Evolutionary conservation across 768 basidiomycete species (phyloP).

Genomic region (Terana coerulea): DNA sequence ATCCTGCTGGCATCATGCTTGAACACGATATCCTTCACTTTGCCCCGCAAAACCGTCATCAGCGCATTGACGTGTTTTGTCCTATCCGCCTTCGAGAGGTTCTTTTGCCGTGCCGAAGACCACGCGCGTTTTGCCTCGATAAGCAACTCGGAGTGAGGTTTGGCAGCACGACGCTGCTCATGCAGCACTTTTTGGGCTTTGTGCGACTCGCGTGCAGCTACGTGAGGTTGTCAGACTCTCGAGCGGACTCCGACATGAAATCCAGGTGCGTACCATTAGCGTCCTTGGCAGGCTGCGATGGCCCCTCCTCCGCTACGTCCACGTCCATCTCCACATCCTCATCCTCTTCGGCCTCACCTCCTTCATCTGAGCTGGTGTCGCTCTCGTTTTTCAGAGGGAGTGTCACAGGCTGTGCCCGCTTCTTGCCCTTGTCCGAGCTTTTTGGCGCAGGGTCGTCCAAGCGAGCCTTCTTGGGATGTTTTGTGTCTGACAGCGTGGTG

Average conservation of each 20-base stretch:
- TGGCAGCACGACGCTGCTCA: conserved; percentile 69
- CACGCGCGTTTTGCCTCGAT: conserved; percentile 72
- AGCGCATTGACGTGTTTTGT: conserved; percentile 70
- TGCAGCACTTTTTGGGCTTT: conserved; percentile 64
- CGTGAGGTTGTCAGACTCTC: no score
- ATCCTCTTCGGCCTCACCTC: conserved; percentile 19
- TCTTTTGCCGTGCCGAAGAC: conserved; percentile 72
- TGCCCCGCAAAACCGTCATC: conserved; percentile 74
- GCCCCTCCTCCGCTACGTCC: conserved; percentile 12
- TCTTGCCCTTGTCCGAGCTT: conserved; percentile 35
- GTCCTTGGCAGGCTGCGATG: conserved; percentile 37
- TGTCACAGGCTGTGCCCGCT: conserved; percentile 63
- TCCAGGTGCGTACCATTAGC: conserved; percentile 44
- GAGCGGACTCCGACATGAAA: no score
- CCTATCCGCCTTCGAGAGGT: conserved; percentile 64
- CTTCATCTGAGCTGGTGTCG: conserved; percentile 40
- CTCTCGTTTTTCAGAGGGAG: conserved; percentile 29
- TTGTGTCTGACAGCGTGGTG: conserved; percentile 41
- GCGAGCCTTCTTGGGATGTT: conserved; percentile 51
- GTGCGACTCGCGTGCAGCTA: conserved; percentile 67
- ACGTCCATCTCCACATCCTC: conserved; percentile 15
- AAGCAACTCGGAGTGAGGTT: conserved; percentile 72
- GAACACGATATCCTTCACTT: conserved; percentile 80
- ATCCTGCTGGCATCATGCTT: conserved; percentile 93
- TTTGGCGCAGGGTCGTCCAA: conserved; percentile 30